These are phyloP conservation scores for Xanthoceras sorbifolium DNA, from an alignment of 345 rosid species.

Conservation along the genomic window DNA sequence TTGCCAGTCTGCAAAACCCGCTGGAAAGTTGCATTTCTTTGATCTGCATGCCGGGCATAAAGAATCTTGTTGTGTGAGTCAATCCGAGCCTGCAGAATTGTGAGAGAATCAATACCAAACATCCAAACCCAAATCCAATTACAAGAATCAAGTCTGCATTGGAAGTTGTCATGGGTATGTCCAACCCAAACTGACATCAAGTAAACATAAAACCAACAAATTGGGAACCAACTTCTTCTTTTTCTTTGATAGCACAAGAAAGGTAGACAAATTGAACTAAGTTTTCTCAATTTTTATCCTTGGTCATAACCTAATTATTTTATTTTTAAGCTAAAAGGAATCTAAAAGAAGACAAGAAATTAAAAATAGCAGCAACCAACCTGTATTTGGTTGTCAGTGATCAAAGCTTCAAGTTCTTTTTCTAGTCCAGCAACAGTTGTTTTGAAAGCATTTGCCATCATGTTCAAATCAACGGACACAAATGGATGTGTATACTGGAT, in stretches of 20 bases:
- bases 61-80: slow-evolving; percentile 98
- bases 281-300: not conserved
- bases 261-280: not conserved
- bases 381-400: slow-evolving; percentile 96
- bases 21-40: slow-evolving; percentile 92
- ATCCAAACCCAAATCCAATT: not conserved
- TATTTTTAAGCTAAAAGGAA: not conserved
- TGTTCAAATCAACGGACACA: slow-evolving; percentile 87
- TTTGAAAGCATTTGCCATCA: slow-evolving; percentile 99
- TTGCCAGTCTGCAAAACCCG: slow-evolving; percentile 90
- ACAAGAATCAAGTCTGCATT: not conserved
- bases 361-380: slow-evolving; percentile 28
- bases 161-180: not conserved
- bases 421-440: slow-evolving; percentile 79
- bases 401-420: slow-evolving; percentile 90
- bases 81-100: slow-evolving; percentile 77
- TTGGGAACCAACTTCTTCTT: not conserved
- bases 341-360: not conserved
- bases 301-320: not conserved
- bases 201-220: not conserved
- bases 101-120: not conserved
- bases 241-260: not conserved
- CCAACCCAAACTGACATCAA: not conserved
- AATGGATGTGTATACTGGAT: slow-evolving; percentile 99
- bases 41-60: slow-evolving; percentile 96